Evolutionary conservation across 441 rosid species (phyloP).

Genomic region (Populus hybrid): DNA sequence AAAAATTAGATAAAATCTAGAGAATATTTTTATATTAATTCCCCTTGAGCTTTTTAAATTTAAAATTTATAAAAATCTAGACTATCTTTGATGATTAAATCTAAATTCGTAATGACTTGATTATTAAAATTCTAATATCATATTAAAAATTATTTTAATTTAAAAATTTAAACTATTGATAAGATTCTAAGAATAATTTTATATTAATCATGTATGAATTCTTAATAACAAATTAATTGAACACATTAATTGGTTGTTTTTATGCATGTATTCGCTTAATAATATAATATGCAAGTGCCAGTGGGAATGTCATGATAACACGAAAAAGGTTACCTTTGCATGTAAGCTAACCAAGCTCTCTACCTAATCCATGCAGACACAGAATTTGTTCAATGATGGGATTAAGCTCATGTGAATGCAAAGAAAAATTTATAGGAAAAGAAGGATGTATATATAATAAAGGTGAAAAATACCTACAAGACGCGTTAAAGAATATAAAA

Average conservation of each 20-base stretch:
- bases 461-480: neutral
- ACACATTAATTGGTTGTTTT: no score
- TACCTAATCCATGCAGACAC: neutral
- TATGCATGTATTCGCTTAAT: no score
- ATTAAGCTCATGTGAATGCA: conserved; percentile 20
- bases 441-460: neutral
- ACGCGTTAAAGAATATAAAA: conserved; percentile 23
- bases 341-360: neutral
- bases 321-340: neutral
- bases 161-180: fast-evolving
- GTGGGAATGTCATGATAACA: no score
- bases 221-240: no score
- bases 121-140: no score
- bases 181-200: no score
- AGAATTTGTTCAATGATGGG: neutral
- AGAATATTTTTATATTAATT: no score
- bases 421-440: neutral
- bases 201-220: no score
- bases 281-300: no score
- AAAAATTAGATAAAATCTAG: fast-evolving
- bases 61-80: fast-evolving
- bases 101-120: fast-evolving
- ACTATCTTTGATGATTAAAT: fast-evolving
- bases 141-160: no score
- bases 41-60: no score